Evolutionary conservation across 495 filamentous ascomycete genomes (phyloP).

Genomic region (Choiromyces venosus): DNA sequence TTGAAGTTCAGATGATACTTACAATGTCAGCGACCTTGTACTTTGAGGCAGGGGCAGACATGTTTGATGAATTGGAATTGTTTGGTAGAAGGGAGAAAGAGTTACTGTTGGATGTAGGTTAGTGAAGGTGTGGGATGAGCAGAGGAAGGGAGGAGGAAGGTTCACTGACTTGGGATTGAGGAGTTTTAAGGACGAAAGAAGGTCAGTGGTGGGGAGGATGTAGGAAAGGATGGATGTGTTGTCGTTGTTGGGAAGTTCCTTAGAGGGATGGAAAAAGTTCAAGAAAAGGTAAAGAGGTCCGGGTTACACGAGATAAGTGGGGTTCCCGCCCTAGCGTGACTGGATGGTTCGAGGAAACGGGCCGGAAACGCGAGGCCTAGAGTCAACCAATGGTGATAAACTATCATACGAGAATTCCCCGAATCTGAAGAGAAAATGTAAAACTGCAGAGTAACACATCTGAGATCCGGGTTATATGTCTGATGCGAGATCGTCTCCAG

Average conservation of each 20-base stretch:
- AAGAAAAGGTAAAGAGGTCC: neutral
- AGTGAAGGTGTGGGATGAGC: neutral
- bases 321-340: neutral
- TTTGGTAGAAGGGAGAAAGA: neutral
- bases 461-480: neutral
- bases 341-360: neutral
- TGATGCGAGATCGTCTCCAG: neutral
- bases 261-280: neutral
- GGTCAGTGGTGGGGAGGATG: neutral
- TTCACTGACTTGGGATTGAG: neutral
- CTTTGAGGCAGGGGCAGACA: conserved; percentile 77
- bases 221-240: neutral
- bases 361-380: neutral
- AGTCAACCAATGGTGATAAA: neutral
- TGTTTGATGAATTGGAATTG: conserved; percentile 45
- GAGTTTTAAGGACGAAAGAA: neutral
- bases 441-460: neutral
- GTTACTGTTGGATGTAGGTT: neutral
- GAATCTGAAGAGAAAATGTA: neutral
- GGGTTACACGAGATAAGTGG: neutral
- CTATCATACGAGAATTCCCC: neutral
- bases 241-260: neutral
- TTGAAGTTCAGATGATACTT: conserved; percentile 40
- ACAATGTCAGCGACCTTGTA: conserved; percentile 98
- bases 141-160: neutral